Evolutionary conservation across 2,329 filamentous ascomycete species (phyloP).

Genomic region (Metarhizium guizhouense): DNA sequence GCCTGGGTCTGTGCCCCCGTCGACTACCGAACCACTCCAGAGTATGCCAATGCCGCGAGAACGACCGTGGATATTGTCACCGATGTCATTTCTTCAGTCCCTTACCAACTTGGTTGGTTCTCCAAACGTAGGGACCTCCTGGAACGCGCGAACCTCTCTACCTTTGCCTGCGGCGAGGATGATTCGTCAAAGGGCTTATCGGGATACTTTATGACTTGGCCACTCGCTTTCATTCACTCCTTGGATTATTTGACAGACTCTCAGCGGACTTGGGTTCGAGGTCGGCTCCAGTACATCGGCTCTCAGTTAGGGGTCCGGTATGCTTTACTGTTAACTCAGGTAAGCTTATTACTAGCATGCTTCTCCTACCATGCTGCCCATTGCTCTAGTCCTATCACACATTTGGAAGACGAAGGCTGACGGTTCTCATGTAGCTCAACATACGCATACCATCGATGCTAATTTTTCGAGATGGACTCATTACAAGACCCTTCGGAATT

Average conservation of each 20-base stretch:
- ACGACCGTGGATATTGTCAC: constrained; percentile 43
- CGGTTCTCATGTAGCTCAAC: constrained; percentile 34
- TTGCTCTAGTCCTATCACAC: background rate
- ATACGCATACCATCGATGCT: constrained; percentile 54
- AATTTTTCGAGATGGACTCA: constrained; percentile 43
- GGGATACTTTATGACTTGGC: constrained; percentile 52
- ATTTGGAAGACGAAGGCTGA: background rate
- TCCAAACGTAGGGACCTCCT: constrained; percentile 33
- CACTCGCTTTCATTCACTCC: constrained; percentile 41
- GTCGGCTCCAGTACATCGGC: constrained; percentile 45
- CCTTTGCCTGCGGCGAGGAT: constrained; percentile 42
- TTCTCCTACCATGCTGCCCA: background rate
- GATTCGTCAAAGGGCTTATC: constrained; percentile 43
- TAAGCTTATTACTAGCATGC: constrained; percentile 21
- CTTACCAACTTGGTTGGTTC: constrained; percentile 53
- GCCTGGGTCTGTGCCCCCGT: constrained; percentile 52
- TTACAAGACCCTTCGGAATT: constrained; percentile 33
- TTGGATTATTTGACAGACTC: constrained; percentile 52
- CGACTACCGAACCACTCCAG: constrained; percentile 53
- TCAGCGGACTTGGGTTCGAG: constrained; percentile 46
- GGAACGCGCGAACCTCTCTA: constrained; percentile 29
- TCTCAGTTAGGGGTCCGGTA: constrained; percentile 49
- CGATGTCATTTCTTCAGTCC: constrained; percentile 53
- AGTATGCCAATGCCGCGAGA: constrained; percentile 47
- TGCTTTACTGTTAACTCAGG: constrained; percentile 44